These are phyloP conservation scores for Ceratocystis alfenasii DNA, from an alignment of 2,329 filamentous ascomycete species.

Conservation along the genomic window DNA sequence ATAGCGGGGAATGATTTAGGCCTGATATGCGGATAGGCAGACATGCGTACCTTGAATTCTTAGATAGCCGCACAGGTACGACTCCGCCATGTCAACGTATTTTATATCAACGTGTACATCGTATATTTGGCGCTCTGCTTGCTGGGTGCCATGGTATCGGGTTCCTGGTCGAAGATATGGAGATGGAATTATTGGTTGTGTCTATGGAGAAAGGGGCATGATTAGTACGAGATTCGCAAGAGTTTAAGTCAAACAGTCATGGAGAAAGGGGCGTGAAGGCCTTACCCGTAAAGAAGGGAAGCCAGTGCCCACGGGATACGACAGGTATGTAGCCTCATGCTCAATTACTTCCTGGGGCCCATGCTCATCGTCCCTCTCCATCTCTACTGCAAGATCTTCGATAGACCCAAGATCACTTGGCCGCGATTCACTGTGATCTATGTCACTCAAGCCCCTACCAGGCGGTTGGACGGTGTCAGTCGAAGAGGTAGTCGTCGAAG, in stretches of 20 bases:
- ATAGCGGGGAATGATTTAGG: conserved; percentile 13
- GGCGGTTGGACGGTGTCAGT: background rate
- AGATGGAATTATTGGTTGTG: conserved; percentile 55
- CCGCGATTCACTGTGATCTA: background rate
- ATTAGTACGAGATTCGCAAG: background rate
- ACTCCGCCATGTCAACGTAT: conserved; percentile 87
- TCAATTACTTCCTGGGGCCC: background rate
- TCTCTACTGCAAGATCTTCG: background rate
- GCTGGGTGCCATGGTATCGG: conserved; percentile 79
- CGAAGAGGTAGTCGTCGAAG: background rate
- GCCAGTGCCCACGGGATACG: conserved; percentile 1
- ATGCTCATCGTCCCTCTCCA: background rate
- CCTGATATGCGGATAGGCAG: conserved; percentile 11
- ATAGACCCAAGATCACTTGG: background rate
- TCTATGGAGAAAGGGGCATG: background rate
- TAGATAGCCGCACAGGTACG: conserved; percentile 87
- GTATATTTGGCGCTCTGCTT: conserved; percentile 85
- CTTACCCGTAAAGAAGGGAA: background rate
- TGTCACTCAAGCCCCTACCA: background rate
- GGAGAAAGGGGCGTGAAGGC: background rate
- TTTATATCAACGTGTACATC: conserved; percentile 96
- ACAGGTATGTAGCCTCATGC: background rate
- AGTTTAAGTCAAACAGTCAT: background rate
- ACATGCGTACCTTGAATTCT: conserved; percentile 69
- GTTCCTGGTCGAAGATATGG: conserved; percentile 79